Evolutionary conservation across 164 flowering plant species (phyloP), one percentile per base, ranked within the genome.

Genomic region (Macadamia tetraphylla): DNA sequence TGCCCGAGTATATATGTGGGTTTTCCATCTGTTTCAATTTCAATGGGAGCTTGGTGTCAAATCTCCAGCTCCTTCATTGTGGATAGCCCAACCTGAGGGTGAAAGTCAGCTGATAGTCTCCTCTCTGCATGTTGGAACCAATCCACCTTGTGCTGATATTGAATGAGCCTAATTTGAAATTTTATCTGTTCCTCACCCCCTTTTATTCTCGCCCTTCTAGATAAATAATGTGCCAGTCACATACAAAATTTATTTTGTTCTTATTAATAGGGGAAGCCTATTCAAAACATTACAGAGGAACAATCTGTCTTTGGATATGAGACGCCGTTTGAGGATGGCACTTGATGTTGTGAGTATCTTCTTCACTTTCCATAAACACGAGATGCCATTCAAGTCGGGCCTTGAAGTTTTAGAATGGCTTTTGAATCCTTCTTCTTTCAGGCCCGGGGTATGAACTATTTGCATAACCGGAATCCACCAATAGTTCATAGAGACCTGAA

Each of bases 391-490:
- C 53, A 62, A 0, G 29, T 2, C 5, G 3, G 40, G 3, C 40
- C 40, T 35, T 43, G 6, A 46, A 46, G 51, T 46, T n/a, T 30
- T 23, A 35, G 9, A 4, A 11, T 53, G 57, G 64, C 30, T 14
- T 11, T 61, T 60, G 49, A 68, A 32, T 61, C 48, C 44, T 60
- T 51, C 12, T 1, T 69, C 10, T 62, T 79, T 75, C 85, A 92
- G 96, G 91, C 90, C 42, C 83, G 85, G 78, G 97, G 97, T 9
- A 86, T 92, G 92, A 92, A 92, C 72, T 92, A 92, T 78, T 79
- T 92, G 81, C 97, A 89, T 74, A 81, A 60, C 44, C 80, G 93
- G 58, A 89, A 84, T 80, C 97, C 97, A 46, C 95, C 97, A 9
- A 87, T 92, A 60, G 84, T 92, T 29, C 97, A 92, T 60, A 81